Evolutionary conservation across 257 asterid genomes (phyloP), one percentile per base, ranked within the genome.

Genomic region (Cruciata laevipes): DNA sequence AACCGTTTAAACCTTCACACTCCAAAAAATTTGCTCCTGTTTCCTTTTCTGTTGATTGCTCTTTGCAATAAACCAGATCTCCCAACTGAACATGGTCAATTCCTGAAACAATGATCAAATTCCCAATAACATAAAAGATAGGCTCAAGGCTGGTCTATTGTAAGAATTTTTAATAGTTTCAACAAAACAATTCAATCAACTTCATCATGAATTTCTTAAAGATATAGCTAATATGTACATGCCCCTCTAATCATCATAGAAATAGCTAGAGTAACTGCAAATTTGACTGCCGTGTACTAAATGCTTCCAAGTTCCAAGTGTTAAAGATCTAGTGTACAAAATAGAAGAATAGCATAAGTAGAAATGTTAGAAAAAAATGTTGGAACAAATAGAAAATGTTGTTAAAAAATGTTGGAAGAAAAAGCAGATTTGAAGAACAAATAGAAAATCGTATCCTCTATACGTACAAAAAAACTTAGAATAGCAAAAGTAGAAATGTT

Each of bases 61-160:
- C 92, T 64, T 90, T 88, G 84, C 90, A 80, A 83, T 79, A 88
- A 40, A 89, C 99, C 82, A 93, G 81, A 79, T 93, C 99, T 70
- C 99, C 99, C 84, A 84, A 55, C 68, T 81, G 89, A 75, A 86
- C 87, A 73, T 79, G 79, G 73, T 81, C 80, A 77, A 79, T 51
- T 72, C 96, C 98, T 92, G 69, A 75, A 81, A 75, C n/a, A 66
- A 74, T 68, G 60, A 57, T 52, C 65, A 63, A 68, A 63, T 21
- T 30, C 58, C 17, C 53, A 44, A 32, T 33, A 44, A 21, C 6
- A 14, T 14, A 12, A 21, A 53, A 40, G 57, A 60, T 38, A 62
- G 44, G 61, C 30, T 61, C 11, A 71, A 13, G 1, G 51, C 37
- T 16, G 18, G 44, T 33, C 1, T 32, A 61, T 61, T 33, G 51